Evolutionary conservation across 768 basidiomycete species (phyloP).

Genomic region (Mycena vulgaris): DNA sequence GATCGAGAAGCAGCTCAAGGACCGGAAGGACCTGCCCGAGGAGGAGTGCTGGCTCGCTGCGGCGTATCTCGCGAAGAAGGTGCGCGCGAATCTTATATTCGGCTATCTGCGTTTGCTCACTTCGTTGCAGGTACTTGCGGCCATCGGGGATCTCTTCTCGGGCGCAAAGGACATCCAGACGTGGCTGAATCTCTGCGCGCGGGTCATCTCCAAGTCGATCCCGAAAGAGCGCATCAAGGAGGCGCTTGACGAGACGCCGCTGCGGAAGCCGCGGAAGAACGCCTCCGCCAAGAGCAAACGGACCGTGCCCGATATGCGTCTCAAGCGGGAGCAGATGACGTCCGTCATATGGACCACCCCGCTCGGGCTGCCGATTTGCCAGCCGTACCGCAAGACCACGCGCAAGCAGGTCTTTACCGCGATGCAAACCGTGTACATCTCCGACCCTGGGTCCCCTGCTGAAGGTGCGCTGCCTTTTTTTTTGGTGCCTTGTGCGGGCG

Average conservation of each 20-base stretch:
- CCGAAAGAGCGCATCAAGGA: conserved; percentile 77
- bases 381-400: conserved; percentile 91
- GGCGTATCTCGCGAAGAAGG: conserved; percentile 86
- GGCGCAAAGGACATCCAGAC: conserved; percentile 93
- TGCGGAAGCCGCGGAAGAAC: conserved; percentile 8
- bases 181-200: conserved; percentile 90
- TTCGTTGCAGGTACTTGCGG: conserved; percentile 69
- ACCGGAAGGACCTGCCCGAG: conserved; percentile 77
- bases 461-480: conserved; percentile 62
- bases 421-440: conserved; percentile 90
- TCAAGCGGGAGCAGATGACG: conserved; percentile 94
- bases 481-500: conserved; percentile 5
- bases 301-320: conserved; percentile 51
- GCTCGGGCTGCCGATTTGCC: conserved; percentile 94
- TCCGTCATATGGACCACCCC: conserved; percentile 97
- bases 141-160: conserved; percentile 94
- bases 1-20: conserved; percentile 90
- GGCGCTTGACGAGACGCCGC: conserved; percentile 49
- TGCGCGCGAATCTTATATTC: conserved; percentile 44
- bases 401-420: conserved; percentile 89
- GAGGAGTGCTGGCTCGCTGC: conserved; percentile 84
- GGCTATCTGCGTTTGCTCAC: conserved; percentile 11
- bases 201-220: conserved; percentile 89
- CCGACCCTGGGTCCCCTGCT: conserved; percentile 84
- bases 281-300: conserved; percentile 34